phyloP scores from a whole-genome alignment of 768 basidiomycete genomes.

The Astraeus odoratus region DNA sequence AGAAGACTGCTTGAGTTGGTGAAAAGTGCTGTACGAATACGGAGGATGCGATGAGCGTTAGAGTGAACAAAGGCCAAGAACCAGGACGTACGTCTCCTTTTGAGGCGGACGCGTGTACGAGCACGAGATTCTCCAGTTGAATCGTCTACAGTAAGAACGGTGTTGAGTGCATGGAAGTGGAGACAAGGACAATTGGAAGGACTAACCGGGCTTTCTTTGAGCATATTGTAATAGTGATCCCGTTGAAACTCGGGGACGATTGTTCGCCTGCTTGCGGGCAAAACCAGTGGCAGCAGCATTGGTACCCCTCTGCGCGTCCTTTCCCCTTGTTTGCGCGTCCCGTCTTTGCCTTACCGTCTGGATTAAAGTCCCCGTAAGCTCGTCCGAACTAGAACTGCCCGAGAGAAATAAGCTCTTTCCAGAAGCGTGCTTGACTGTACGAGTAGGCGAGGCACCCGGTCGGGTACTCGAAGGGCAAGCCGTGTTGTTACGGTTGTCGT shows the following conservation, averaged over 20 bases:
- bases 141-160: neutral
- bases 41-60: neutral
- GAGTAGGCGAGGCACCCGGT: neutral
- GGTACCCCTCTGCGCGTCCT: neutral
- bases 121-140: slow-evolving; percentile 5
- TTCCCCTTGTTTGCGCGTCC: neutral
- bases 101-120: slow-evolving; percentile 13
- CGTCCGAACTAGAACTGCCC: slow-evolving; percentile 13
- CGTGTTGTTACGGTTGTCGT: neutral
- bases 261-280: neutral
- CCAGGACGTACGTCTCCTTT: slow-evolving; percentile 11
- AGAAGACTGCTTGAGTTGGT: slow-evolving; percentile 4
- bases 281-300: neutral
- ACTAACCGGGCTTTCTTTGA: slow-evolving; percentile 20
- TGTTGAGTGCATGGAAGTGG: neutral
- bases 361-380: slow-evolving; percentile 8
- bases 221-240: slow-evolving; percentile 10
- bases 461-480: slow-evolving; percentile 9
- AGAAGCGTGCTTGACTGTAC: too few species aligned
- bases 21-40: slow-evolving; percentile 8
- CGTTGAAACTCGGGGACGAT: slow-evolving; percentile 8
- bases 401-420: too few species aligned
- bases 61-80: too few species aligned
- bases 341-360: slow-evolving; percentile 11
- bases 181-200: neutral